phyloP scores from a whole-genome alignment of 192 early-diverging fungal genomes.

The Backusella circina region DNA sequence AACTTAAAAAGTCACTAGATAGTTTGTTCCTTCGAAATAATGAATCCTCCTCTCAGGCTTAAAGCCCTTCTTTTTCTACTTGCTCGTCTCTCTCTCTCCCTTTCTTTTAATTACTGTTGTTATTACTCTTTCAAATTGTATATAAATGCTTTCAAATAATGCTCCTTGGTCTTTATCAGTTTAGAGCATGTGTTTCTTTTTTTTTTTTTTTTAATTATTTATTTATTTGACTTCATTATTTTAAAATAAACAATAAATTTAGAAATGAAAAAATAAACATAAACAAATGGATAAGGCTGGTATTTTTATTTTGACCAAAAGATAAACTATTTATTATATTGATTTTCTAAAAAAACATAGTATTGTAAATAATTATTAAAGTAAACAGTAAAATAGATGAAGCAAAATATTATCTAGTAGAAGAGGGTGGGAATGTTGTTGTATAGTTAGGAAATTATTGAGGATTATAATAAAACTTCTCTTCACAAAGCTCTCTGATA shows the following conservation, averaged over 20 bases:
- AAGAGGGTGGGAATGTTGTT: background rate
- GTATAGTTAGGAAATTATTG: background rate
- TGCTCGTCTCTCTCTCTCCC: background rate
- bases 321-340: background rate
- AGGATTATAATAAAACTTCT: background rate
- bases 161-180: background rate
- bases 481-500: background rate
- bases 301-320: background rate
- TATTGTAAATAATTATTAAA: no score
- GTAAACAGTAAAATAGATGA: no score
- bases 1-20: slow-evolving; percentile 6
- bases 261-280: background rate
- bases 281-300: background rate
- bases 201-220: background rate
- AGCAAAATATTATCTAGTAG: background rate
- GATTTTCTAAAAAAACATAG: background rate
- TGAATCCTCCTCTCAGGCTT: background rate
- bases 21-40: background rate
- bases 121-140: background rate
- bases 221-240: background rate
- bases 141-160: background rate
- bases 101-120: background rate
- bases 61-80: background rate
- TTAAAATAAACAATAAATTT: background rate
- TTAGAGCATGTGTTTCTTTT: background rate